phyloP scores from a whole-genome alignment of 164 flowering plant species.

The Chimonanthus salicifolius region DNA sequence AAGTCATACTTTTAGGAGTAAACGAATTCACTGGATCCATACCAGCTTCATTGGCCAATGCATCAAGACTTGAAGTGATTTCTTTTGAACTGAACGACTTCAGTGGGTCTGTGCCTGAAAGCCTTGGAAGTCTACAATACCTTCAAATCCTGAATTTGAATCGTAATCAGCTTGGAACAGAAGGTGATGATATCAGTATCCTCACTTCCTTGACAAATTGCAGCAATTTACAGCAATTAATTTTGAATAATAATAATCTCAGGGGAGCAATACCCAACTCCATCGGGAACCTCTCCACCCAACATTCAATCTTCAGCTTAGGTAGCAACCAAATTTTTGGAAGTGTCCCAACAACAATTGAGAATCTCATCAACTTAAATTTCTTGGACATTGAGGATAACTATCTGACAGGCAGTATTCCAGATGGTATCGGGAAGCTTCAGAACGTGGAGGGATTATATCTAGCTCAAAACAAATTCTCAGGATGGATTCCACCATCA shows the following conservation, averaged over 20 bases:
- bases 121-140: constrained; percentile 9
- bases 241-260: constrained; percentile 5
- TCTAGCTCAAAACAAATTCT: background rate
- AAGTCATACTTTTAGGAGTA: background rate
- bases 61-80: background rate
- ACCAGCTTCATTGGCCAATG: constrained; percentile 2
- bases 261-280: background rate
- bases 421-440: constrained; percentile 5
- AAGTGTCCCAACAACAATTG: constrained; percentile 11
- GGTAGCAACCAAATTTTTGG: constrained; percentile 2
- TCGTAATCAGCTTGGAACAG: constrained; percentile 6
- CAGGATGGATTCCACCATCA: constrained; percentile 2
- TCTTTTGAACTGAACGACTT: background rate
- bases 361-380: constrained; percentile 4
- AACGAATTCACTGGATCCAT: background rate
- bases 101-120: constrained; percentile 10
- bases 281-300: constrained; percentile 9
- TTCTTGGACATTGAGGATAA: background rate
- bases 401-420: background rate
- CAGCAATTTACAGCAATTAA: background rate
- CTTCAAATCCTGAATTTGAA: background rate
- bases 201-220: constrained; percentile 13
- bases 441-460: background rate
- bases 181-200: constrained; percentile 3
- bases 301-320: background rate